Evolutionary conservation across 2,329 filamentous ascomycete species (phyloP).

Genomic region (Teratosphaeria viscida): DNA sequence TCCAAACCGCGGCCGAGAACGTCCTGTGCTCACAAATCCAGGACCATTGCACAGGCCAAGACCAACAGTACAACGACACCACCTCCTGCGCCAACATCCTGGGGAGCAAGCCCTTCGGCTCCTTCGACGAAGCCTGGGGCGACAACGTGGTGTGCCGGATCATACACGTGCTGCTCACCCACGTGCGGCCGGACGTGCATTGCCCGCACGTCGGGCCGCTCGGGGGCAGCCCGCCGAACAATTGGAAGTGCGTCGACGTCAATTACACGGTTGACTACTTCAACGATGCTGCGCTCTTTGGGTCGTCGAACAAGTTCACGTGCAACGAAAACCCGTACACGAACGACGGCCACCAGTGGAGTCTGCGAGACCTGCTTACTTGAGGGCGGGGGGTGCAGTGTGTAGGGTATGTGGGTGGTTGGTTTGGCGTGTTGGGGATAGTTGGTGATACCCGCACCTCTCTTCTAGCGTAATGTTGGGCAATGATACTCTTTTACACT

Average conservation of each 20-base stretch:
- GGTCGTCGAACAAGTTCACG: background rate
- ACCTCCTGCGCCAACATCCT: background rate
- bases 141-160: conserved; percentile 35
- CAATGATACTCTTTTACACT: too few relatives aligned
- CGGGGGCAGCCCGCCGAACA: conserved; percentile 8
- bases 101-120: background rate
- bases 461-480: too few relatives aligned
- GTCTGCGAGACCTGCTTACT: background rate
- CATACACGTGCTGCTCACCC: conserved; percentile 31
- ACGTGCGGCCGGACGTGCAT: conserved; percentile 18
- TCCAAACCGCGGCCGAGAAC: conserved; percentile 21
- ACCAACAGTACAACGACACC: conserved; percentile 27
- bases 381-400: background rate
- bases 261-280: conserved; percentile 20
- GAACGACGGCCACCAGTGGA: background rate
- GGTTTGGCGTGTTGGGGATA: too few relatives aligned
- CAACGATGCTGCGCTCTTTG: conserved; percentile 15
- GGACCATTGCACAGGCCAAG: conserved; percentile 26
- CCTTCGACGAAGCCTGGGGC: conserved; percentile 22
- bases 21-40: conserved; percentile 28
- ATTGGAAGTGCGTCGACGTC: conserved; percentile 21
- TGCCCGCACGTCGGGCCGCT: conserved; percentile 23
- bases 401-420: too few relatives aligned
- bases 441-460: too few relatives aligned
- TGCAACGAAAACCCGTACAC: background rate